Conservation (phyloP, 371 early-diverging fungal genomes). For the Saksenaea oblongispora region DNA sequence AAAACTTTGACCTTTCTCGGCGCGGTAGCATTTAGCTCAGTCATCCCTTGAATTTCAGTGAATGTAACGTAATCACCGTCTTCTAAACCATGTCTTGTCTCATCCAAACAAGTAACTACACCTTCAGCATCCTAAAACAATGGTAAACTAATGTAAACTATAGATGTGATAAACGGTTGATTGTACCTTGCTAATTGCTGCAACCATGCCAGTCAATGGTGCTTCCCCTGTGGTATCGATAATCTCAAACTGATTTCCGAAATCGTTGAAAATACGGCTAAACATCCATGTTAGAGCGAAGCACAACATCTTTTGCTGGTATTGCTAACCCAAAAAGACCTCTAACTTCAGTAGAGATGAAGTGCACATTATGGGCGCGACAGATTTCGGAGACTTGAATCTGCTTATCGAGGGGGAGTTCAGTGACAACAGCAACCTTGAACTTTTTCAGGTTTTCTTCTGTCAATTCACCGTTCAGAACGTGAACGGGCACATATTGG, state of each 20-base stretch:
- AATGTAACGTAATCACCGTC: conserved; percentile 97
- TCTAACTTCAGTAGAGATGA: conserved; percentile 89
- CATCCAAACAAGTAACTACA: conserved; percentile 95
- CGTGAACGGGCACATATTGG: conserved; percentile 94
- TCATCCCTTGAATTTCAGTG: conserved; percentile 92
- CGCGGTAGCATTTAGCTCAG: conserved; percentile 77
- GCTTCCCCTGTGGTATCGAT: conserved; percentile 96
- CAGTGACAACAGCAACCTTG: conserved; percentile 92
- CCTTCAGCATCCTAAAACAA: conserved; percentile 72
- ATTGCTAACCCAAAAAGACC: conserved; percentile 92
- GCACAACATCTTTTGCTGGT: not conserved
- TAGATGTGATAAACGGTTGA: not conserved
- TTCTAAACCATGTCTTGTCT: conserved; percentile 94
- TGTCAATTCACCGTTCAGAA: conserved; percentile 78
- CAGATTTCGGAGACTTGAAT: conserved; percentile 90
- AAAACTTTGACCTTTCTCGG: conserved; percentile 87
- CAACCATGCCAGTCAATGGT: conserved; percentile 93
- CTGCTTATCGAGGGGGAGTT: conserved; percentile 74
- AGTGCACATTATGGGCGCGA: conserved; percentile 84
- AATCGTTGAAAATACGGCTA: conserved; percentile 93
- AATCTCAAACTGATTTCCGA: conserved; percentile 89
- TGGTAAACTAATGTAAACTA: not conserved
- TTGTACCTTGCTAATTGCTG: conserved; percentile 74
- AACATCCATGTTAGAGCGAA: not conserved
- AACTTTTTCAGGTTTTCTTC: conserved; percentile 71